These are phyloP conservation scores for Geranium incanum DNA, from an alignment of 441 rosid species.

Conservation along the genomic window DNA sequence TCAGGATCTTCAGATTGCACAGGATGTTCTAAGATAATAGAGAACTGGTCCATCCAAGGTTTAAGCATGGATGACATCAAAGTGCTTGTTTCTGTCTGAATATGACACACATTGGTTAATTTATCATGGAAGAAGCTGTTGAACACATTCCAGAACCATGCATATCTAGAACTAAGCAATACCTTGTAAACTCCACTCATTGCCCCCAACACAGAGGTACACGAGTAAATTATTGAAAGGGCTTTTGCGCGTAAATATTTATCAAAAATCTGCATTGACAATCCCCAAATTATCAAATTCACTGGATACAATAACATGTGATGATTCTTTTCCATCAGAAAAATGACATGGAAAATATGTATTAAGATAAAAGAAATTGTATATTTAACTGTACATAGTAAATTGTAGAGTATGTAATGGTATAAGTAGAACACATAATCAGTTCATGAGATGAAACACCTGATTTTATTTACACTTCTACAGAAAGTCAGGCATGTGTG, in stretches of 20 bases:
- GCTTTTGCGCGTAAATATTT: slow-evolving; percentile 72
- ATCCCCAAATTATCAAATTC: slow-evolving; percentile 15
- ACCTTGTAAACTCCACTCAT: slow-evolving; percentile 90
- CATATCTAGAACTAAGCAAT: slow-evolving; percentile 19
- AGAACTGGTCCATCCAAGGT: slow-evolving; percentile 69
- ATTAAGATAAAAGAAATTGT: background rate
- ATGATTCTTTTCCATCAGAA: slow-evolving; percentile 13
- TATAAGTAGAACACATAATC: background rate
- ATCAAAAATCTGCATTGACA: slow-evolving; percentile 56
- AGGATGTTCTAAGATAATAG: slow-evolving; percentile 60
- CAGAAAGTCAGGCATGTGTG: background rate
- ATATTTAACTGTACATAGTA: background rate
- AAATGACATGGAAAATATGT: background rate
- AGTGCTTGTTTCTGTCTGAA: slow-evolving; percentile 66
- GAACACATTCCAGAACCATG: slow-evolving; percentile 17
- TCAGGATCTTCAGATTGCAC: slow-evolving; percentile 82
- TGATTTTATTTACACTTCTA: background rate
- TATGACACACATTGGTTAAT: slow-evolving; percentile 31
- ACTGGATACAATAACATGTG: slow-evolving; percentile 16
- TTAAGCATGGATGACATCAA: slow-evolving; percentile 58
- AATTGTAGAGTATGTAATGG: background rate
- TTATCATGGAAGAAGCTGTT: slow-evolving; percentile 26
- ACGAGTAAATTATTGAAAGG: slow-evolving; percentile 72
- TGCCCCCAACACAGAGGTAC: slow-evolving; percentile 66
- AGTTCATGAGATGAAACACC: background rate